Base-by-base conservation (phyloP, 2,329 filamentous ascomycete genomes). In the Colletotrichum phormii region DNA sequence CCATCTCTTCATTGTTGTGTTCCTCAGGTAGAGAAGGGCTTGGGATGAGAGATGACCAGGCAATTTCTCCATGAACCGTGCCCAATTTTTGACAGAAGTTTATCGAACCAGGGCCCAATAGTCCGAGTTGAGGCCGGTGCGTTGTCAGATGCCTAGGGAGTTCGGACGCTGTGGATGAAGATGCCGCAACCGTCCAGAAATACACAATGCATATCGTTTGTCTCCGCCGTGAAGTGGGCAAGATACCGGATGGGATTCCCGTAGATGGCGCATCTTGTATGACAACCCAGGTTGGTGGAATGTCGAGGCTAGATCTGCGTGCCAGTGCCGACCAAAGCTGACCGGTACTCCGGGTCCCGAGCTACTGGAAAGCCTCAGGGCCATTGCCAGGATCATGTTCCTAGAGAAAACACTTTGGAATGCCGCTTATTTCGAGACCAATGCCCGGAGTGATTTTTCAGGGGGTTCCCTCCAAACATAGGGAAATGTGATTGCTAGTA, bases 341-440 rank as follows among this genome's bases (percentile, higher is more conserved):
- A 35, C 53, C 13, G 35, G 55, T 18, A 33, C 15, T 24, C 57
- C 57, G 24, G 7, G 55, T 57, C 63, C 68, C 54, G 53, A 71
- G 63, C 35, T 55, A 33, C 35, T 53, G 68, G 63, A 64, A 61
- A n/a, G 55, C 49, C 26, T 67, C 55, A 29, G 13, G 37, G 31
- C 9, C 26, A 33, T 12, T 33, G 57, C 68, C 57, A 55, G 49
- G 55, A 51, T 42, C 26, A n/a, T 12, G 11, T 42, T 55, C 53
- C 55, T 67, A n/a, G 24, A 67, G 26, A 26, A 61, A 66, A 67
- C 53, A 29, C 33, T n/a, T 24, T 26, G 11, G 26, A 35, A 26
- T n/a, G 11, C 57, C 24, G 35, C n/a, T 37, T 63, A 33, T 12
- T 18, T 26, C 46, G 46, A 35, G 67, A 29, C 37, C 24, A n/a